These are phyloP conservation scores for Tulasnella sp. DNA, from an alignment of 768 basidiomycete species.

Conservation along the genomic window DNA sequence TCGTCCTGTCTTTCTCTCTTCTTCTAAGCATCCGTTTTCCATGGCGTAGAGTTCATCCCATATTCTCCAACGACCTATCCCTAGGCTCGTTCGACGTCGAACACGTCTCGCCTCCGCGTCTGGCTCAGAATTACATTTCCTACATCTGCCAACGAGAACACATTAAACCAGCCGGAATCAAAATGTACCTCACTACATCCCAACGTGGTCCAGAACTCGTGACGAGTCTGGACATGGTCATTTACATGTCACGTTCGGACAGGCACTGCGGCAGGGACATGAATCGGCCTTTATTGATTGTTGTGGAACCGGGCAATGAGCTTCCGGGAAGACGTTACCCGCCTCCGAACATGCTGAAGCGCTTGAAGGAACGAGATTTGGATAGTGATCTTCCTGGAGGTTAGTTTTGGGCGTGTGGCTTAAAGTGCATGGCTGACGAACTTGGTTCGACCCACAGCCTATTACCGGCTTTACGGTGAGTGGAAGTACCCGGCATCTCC, in stretches of 20 bases:
- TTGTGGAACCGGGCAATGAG: background rate
- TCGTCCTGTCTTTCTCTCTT: background rate
- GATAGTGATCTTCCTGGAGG: background rate
- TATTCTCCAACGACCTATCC: constrained; percentile 10
- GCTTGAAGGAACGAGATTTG: background rate
- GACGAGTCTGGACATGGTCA: background rate
- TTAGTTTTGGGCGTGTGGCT: background rate
- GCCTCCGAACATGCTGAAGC: background rate
- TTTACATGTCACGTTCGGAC: background rate
- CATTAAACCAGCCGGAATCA: background rate
- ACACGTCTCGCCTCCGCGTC: constrained; percentile 12
- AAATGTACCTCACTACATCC: background rate
- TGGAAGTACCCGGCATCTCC: background rate
- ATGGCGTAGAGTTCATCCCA: background rate
- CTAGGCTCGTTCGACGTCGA: background rate
- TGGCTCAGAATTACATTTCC: constrained; percentile 3
- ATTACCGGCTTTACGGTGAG: background rate
- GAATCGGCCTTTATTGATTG: background rate
- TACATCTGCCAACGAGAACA: constrained; percentile 13
- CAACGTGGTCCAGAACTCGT: background rate
- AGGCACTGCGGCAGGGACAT: background rate
- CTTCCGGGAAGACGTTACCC: background rate
- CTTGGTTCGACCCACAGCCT: background rate
- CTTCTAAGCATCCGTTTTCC: background rate
- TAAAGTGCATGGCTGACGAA: background rate